Base-by-base conservation (phyloP, 192 early-diverging fungal genomes). In the Backusella sp. region DNA sequence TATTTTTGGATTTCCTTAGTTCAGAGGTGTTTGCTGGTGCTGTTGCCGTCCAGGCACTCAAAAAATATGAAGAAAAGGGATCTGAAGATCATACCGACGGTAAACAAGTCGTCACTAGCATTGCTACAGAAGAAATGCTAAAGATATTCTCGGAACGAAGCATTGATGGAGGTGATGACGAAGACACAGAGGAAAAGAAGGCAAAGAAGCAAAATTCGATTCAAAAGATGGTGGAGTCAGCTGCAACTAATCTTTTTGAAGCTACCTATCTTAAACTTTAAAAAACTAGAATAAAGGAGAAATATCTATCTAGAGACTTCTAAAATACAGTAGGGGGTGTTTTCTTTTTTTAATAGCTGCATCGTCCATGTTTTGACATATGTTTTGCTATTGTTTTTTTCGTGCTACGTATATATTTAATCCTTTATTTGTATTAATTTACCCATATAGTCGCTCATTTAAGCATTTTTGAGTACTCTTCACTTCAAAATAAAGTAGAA, bases 21-120 rank as follows among this genome's bases (percentile, higher is more conserved):
- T 82, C 83, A 62, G 84, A 85, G 65, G 30, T 81, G 8, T 68
- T 89, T 32, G 85, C 85, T 1, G 85, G 84, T 8, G 88, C 88
- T n/a, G 88, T 86, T 19, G 86, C 84, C n/a, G 87, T 86, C 59
- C 87, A 86, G 44, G 88, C 86, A 23, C 82, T 87, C 76, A 80
- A 79, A 30, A 66, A 72, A 4, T 82, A 80, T 66, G 85, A 81
- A 35, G 37, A 76, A 42, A 44, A 78, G 17, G 77, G 56, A 41
- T 66, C 17, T 11, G n/a, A 15, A 28, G 67, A 73, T 56, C 65
- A 73, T 21, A 39, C 37, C 5, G 5, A 62, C 6, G 72, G 42
- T 17, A 78, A 78, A 34, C 34, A 78, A 26, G 21, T 52, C 21
- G 39, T 66, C 14, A 56, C 73, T 21, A 53, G 30, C 30, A 34